Evolutionary conservation across 1,284 basidiomycete genomes (phyloP), one percentile per base, ranked within the genome.

Genomic region (Mycena citricolor): DNA sequence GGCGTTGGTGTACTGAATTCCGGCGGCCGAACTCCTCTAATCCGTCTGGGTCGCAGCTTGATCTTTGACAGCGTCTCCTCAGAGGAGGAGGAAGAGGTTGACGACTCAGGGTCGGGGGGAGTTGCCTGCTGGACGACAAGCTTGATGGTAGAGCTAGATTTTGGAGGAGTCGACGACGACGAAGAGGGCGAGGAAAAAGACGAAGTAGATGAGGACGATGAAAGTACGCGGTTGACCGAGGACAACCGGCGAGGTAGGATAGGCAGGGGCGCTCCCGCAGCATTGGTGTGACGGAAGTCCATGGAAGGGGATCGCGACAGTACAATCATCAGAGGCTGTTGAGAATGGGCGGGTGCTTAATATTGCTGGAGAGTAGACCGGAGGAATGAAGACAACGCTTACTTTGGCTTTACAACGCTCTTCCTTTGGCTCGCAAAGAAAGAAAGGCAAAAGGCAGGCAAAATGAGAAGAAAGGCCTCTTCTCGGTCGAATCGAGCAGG

Each of bases 191-290:
- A 38, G 16, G 25, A 19, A 19, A 25, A 36, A 24, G 38, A 38
- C 26, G 41, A 26, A 17, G 23, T 39, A 39, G 32, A 45, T 36
- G 33, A 31, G 13, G 37, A 38, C 32, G 34, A 38, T 12, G 39
- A 19, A 38, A 37, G 30, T 53, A 51, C 33, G 47, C 46, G 52
- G 51, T 14, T 32, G 49, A 50, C 43, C 13, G 69, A 63, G 8
- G 65, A 54, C 4, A 61, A 54, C 38, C 78, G 65, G 21, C 78
- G 71, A 25, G 79, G 79, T 32, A 81, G 69, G 33, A 72, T 63
- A 12, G 79, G 79, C 13, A 83, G 71, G 42, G 80, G 73, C 6
- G 67, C 67, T 4, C 75, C 70, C 13, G 81, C 76, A 19, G 66
- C 61, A 61, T 81, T 83, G 32, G 77, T 65, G 48, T 67, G 70